A percentile compares a stretch with the other conserved stretches of the same genome.
Conservation (phyloP, 345 rosid species). For the sweet orange (Citrus sinensis) region DVS_A1.0 CM039162.1:5878001-5878500, state of each 20-base stretch:
- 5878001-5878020: slow-evolving; percentile 92
- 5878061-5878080: slow-evolving; percentile 46
- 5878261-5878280: slow-evolving; percentile 88
- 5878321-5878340: slow-evolving; percentile 91
- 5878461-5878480: neutral
- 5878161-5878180: neutral
- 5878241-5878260: slow-evolving; percentile 41
- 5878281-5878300: slow-evolving; percentile 73
- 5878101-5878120: neutral
- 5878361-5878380: neutral
- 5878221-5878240: neutral
- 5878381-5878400: neutral
- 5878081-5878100: neutral
- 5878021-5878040: slow-evolving; percentile 81
- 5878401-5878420: neutral
- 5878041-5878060: slow-evolving; percentile 94
- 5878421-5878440: neutral
- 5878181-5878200: neutral
- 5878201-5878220: neutral
- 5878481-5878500: neutral
- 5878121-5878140: neutral
- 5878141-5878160: neutral
- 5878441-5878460: neutral
- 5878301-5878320: slow-evolving; percentile 94
- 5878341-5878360: slow-evolving; percentile 38